Evolutionary conservation across 495 filamentous ascomycete species (phyloP), one percentile per base, ranked within the genome.

Genomic region (Talaromyces adpressus): DNA sequence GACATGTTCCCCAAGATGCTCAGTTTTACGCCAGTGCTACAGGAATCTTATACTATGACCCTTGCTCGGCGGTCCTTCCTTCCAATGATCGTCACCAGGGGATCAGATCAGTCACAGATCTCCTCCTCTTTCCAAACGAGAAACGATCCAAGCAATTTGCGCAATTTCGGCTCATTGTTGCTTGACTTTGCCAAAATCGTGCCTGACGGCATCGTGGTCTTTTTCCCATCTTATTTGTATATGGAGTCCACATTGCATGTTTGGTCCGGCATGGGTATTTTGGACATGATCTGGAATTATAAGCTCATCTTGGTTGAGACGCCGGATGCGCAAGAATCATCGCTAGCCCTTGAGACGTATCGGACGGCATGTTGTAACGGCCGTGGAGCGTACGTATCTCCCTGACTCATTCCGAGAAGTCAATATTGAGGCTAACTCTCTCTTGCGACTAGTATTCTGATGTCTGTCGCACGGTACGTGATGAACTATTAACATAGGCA

Each of bases 1-100:
- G 95, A 99, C 72, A 98, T 99, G 92, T 99, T 98, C 71, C 95
- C 95, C 0, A 97, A 96, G 68, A 97, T 99, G 94, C 86, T 99
- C 9, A 89, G 88, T 51, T 99, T 99, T 75, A 82, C 79, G 3
- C 89, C 91, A 11, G 93, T 97, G 16, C 87, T 98, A 32, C 91
- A 97, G 71, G 92, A 98, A 72, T 98, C 95, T 2, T 99, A 98
- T 78, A 85, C 83, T 65, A 98, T 99, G 93, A 97, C 95, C 0
- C 85, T 99, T 18, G 93, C 93, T 1, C 84, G 95, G n/a, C 84
- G 89, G 49, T 96, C 93, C 51, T 99, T 99, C 84, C 76, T 97
- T 18, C 95, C 95, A 2, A 93, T 99, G 89, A 92, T 99, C 68
- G 92, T 99, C 11, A 98, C 94, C 2, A 84, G 95, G 61, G 95